A percentile compares a stretch with the other conserved stretches of the same genome.
phyloP scores from a whole-genome alignment of 148 eudicot species.

The Tetragonia tetragonoides region DNA sequence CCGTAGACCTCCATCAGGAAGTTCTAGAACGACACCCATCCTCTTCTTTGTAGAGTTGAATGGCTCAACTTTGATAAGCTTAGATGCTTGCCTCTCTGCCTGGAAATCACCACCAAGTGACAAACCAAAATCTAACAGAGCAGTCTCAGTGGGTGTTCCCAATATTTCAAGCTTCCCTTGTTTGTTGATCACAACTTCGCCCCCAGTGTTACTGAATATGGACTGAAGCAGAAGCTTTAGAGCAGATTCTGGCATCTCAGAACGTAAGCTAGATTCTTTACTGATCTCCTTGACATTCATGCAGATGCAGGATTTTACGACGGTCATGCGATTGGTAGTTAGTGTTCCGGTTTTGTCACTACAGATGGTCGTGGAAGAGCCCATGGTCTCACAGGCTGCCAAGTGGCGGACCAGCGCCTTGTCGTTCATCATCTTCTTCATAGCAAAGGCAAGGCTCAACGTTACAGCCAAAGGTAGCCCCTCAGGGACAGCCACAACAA shows the following conservation, averaged over 20 bases:
- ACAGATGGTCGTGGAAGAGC: constrained; percentile 87
- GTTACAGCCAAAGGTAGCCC: constrained; percentile 96
- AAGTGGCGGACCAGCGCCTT: constrained; percentile 90
- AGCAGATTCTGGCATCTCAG: constrained; percentile 60
- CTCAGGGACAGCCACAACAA: constrained; percentile 98
- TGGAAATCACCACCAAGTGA: constrained; percentile 86
- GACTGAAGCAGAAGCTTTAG: constrained; percentile 62
- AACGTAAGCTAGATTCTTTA: constrained; percentile 37
- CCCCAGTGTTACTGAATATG: constrained; percentile 84
- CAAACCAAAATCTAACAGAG: constrained; percentile 76
- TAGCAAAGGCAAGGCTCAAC: constrained; percentile 90
- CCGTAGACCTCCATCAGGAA: constrained; percentile 63
- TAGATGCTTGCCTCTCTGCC: constrained; percentile 51
- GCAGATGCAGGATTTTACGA: constrained; percentile 84
- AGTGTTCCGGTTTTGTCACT: constrained; percentile 98
- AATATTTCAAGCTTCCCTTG: constrained; percentile 68
- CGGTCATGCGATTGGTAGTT: constrained; percentile 93
- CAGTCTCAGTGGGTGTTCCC: constrained; percentile 92
- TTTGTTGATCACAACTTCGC: constrained; percentile 79
- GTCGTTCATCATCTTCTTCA: constrained; percentile 99
- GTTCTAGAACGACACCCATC: constrained; percentile 85
- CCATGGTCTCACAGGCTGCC: constrained; percentile 99
- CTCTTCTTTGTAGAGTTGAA: constrained; percentile 89
- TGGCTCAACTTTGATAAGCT: constrained; percentile 84
- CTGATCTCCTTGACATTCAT: constrained; percentile 54